Base-by-base conservation (phyloP, 164 flowering plant genomes). In the Litsea cubeba region DNA sequence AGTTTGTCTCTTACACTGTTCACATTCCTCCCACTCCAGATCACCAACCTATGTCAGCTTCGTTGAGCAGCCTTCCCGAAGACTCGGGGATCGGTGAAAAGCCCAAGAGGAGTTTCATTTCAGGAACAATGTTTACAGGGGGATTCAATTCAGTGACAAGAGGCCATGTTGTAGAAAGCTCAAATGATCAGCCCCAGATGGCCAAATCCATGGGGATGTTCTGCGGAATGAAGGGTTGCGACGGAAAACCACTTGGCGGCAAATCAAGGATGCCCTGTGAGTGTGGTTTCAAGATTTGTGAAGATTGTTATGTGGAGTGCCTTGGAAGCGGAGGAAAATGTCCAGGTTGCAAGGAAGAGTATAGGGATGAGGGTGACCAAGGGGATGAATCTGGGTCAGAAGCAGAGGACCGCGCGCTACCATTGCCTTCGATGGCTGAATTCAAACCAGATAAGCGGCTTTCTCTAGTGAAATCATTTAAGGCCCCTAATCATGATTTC, bases 1-100 rank as follows among this genome's bases (percentile, higher is more conserved):
- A 91, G 30, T 87, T 76, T 26, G 91, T 90, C 4, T 71, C 78
- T 2, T 94, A 94, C 79, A 91, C 97, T 0, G 97, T 94, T 63
- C 94, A 92, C 62, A 90, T 94, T 17, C 98, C 97, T 1, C 88
- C 91, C 5, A 94, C 97, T 1, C 97, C 98, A 0, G 98, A 92
- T 65, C 85, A 85, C 72, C 87, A 86, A 15, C 71, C 83, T 14
- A 14, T 88, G 40, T 76, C 84, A 0, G 69, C 78, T 8, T 90
- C 92, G 20, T 88, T 82, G 62, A 76, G 60, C 50, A 85, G 89
- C 78, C 79, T 81, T 68, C 69, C 78, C 3, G 84, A 80, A 8
- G 79, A 76, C 5, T 50, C 65, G 14, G 72, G 46, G 50, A 70
- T 67, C 18, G 28, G 68, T 5, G 76, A 51, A 10, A 79, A 82